These are phyloP conservation scores for Zoysia matrella DNA, from an alignment of 202 grass and related monocot species.

Conservation along the genomic window DNA sequence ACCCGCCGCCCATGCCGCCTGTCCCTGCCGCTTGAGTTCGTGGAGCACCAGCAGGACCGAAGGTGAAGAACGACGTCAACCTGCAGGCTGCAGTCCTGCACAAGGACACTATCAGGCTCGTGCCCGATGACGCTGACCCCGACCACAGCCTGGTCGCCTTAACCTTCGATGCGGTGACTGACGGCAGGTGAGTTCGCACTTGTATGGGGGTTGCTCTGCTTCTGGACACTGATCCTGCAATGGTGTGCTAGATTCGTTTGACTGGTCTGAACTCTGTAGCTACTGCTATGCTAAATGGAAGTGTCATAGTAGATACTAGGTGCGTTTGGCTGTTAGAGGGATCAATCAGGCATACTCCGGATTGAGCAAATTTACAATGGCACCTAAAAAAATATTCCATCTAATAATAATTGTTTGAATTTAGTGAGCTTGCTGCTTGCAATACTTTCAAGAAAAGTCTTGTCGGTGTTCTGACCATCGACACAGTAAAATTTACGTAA, in stretches of 20 bases:
- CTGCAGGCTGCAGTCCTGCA: slow-evolving; percentile 40
- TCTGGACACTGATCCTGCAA: not conserved
- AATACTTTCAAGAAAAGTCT: too few species aligned
- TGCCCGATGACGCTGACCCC: slow-evolving; percentile 56
- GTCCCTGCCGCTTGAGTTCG: slow-evolving; percentile 46
- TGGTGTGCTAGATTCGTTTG: slow-evolving; percentile 26
- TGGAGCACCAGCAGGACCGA: slow-evolving; percentile 75
- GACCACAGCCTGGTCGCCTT: slow-evolving; percentile 80
- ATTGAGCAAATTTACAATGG: too few species aligned
- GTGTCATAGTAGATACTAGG: not conserved
- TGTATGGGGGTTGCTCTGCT: not conserved
- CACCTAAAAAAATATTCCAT: too few species aligned
- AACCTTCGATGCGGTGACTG: slow-evolving; percentile 78
- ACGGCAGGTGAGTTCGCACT: slow-evolving; percentile 59
- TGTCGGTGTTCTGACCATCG: too few species aligned
- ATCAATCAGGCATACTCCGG: too few species aligned
- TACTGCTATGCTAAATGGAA: not conserved
- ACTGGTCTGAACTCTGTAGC: slow-evolving; percentile 16
- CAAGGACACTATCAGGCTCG: slow-evolving; percentile 82
- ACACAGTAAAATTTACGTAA: too few species aligned
- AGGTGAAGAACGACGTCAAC: slow-evolving; percentile 92
- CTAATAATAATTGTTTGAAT: too few species aligned
- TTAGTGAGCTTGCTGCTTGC: too few species aligned
- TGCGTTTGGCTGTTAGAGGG: not conserved
- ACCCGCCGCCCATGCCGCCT: too few species aligned